phyloP scores from a whole-genome alignment of 202 grass and related monocot genomes.

The Saccharum hybrid region DNA sequence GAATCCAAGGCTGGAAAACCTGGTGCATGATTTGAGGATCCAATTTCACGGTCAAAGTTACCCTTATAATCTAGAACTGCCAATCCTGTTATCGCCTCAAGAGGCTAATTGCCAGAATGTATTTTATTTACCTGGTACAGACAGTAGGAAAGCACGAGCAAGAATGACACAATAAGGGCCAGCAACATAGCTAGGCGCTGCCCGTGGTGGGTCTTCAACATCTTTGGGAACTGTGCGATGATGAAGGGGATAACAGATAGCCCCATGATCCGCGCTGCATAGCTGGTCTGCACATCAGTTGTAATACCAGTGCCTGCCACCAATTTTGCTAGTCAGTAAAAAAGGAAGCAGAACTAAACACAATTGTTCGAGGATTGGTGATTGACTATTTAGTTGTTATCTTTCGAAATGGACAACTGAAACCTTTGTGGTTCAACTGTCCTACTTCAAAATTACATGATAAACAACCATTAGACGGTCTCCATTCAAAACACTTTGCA shows the following conservation, averaged over 20 bases:
- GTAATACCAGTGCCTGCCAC: conserved; percentile 68
- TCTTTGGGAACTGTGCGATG: conserved; percentile 82
- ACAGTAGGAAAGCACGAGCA: conserved; percentile 77
- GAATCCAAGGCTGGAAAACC: conserved; percentile 98
- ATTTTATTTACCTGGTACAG: conserved; percentile 78
- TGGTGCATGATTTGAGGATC: conserved; percentile 48
- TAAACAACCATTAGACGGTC: not conserved
- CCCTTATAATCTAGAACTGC: not conserved
- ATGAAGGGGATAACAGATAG: conserved; percentile 88
- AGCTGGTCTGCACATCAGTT: conserved; percentile 82
- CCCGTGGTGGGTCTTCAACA: conserved; percentile 62
- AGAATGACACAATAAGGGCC: conserved; percentile 61
- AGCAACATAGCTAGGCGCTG: conserved; percentile 68
- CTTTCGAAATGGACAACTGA: too few species aligned
- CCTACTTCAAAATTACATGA: not conserved
- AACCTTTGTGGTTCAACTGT: too few species aligned
- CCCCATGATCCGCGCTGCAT: conserved; percentile 92
- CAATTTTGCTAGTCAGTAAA: conserved; percentile 33
- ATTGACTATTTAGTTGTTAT: too few species aligned
- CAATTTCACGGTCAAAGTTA: conserved; percentile 33
- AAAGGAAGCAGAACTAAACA: not conserved
- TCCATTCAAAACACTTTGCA: not conserved
- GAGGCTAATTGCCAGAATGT: not conserved
- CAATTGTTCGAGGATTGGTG: not conserved
- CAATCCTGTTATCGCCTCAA: not conserved